Conservation (phyloP, 2,329 filamentous ascomycete species). For the Pseudofabraea citricarpa region DNA sequence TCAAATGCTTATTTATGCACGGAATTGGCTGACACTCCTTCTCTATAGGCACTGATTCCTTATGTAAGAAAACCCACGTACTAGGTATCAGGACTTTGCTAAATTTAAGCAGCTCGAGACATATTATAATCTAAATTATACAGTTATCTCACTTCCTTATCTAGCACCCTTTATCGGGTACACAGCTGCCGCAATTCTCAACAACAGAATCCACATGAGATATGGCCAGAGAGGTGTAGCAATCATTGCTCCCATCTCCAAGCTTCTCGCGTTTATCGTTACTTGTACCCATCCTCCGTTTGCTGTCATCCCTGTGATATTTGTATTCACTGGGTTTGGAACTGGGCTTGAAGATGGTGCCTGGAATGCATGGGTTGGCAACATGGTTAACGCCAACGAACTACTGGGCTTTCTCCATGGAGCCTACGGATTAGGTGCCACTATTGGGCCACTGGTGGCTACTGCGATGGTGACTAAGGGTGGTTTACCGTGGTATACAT, state of each 20-base stretch:
- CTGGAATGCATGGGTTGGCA: conserved; percentile 57
- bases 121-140: conserved; percentile 37
- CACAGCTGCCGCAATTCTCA: conserved; percentile 55
- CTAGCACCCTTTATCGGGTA: conserved; percentile 64
- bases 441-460: conserved; percentile 62
- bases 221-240: conserved; percentile 69
- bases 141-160: conserved; percentile 62
- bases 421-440: conserved; percentile 65
- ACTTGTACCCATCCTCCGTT: conserved; percentile 64
- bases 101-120: conserved; percentile 9
- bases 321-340: conserved; percentile 63
- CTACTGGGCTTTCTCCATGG: conserved; percentile 68
- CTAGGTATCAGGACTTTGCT: neutral
- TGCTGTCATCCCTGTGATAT: conserved; percentile 56
- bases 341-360: conserved; percentile 62
- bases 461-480: conserved; percentile 65
- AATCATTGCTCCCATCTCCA: conserved; percentile 55
- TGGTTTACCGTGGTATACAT: conserved; percentile 59
- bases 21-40: neutral
- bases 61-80: conserved; percentile 1
- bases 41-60: conserved; percentile 6
- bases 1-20: neutral
- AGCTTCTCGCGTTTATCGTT: conserved; percentile 59
- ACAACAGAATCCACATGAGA: conserved; percentile 54
- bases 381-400: conserved; percentile 62